phyloP scores from a whole-genome alignment of 345 rosid genomes.

The Eucalyptus victrix region DNA sequence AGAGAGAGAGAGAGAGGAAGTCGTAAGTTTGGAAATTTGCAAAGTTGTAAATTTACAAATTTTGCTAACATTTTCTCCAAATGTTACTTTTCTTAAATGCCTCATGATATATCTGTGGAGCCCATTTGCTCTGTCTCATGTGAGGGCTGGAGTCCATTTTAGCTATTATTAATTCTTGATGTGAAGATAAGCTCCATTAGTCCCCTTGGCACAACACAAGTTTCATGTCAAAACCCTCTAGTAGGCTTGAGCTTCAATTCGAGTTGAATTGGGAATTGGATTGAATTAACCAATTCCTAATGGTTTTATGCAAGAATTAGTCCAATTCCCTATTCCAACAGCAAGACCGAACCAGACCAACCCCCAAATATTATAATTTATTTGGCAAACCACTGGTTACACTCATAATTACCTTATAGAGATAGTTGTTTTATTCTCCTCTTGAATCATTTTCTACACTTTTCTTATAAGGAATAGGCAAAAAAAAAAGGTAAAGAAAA shows the following conservation, averaged over 20 bases:
- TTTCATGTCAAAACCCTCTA: fast-evolving
- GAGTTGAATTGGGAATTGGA: fast-evolving
- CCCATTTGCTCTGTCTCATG: background rate
- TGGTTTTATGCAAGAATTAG: fast-evolving
- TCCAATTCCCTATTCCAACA: fast-evolving
- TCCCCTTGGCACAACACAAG: background rate
- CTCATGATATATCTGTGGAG: background rate
- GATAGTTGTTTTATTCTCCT: background rate
- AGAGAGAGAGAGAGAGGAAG: background rate
- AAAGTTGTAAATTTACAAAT: fast-evolving
- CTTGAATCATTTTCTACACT: background rate
- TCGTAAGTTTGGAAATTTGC: background rate
- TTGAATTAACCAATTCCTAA: fast-evolving
- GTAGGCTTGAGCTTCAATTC: fast-evolving
- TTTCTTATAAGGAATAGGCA: background rate
- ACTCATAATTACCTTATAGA: background rate
- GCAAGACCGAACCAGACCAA: fast-evolving
- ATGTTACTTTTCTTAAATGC: background rate
- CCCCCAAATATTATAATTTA: too few species aligned
- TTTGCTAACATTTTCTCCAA: background rate
- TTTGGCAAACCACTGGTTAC: background rate
- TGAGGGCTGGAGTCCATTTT: background rate
- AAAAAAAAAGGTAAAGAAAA: background rate
- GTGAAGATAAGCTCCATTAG: background rate
- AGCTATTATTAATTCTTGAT: background rate